A percentile compares a stretch with the other conserved stretches of the same genome.
phyloP scores from a whole-genome alignment of 2,329 filamentous ascomycete species.

The Penicillium sp. region DNA sequence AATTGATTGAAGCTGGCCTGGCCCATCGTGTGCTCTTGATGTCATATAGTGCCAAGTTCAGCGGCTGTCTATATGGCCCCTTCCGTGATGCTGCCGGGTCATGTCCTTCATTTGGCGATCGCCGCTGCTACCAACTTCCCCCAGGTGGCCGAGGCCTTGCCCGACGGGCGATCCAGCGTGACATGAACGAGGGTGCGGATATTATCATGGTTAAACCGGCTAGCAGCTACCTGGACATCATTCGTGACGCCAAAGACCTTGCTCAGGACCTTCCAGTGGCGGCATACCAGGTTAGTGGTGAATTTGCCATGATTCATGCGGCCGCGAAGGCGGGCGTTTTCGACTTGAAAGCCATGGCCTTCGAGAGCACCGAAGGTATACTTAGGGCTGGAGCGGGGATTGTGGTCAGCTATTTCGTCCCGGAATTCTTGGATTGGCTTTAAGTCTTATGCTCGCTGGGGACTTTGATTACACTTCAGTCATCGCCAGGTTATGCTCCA shows the following conservation, averaged over 20 bases:
- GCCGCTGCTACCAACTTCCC: constrained; percentile 94
- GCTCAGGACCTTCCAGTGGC: constrained; percentile 89
- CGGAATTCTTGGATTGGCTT: constrained; percentile 69
- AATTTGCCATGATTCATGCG: constrained; percentile 97
- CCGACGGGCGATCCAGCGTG: constrained; percentile 82
- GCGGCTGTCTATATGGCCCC: constrained; percentile 91
- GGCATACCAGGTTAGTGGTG: constrained; percentile 94
- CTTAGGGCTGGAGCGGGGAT: constrained; percentile 90
- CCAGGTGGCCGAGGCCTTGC: constrained; percentile 89
- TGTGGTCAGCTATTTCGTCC: constrained; percentile 91
- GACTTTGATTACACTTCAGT: not conserved
- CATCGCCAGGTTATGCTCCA: not conserved
- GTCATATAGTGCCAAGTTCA: constrained; percentile 98
- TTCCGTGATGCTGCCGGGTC: constrained; percentile 97
- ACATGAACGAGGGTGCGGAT: constrained; percentile 91
- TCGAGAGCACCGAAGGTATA: constrained; percentile 92
- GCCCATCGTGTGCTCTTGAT: constrained; percentile 89
- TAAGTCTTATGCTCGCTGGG: constrained; percentile 5
- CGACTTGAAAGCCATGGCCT: constrained; percentile 89
- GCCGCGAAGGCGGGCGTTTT: constrained; percentile 95
- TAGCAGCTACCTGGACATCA: constrained; percentile 93
- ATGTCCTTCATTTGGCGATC: constrained; percentile 86
- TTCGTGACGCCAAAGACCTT: constrained; percentile 93
- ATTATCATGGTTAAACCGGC: constrained; percentile 99
- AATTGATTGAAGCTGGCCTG: constrained; percentile 92